phyloP scores from a whole-genome alignment of 495 filamentous ascomycete genomes.

The Thermothielavioides terrestris region DNA sequence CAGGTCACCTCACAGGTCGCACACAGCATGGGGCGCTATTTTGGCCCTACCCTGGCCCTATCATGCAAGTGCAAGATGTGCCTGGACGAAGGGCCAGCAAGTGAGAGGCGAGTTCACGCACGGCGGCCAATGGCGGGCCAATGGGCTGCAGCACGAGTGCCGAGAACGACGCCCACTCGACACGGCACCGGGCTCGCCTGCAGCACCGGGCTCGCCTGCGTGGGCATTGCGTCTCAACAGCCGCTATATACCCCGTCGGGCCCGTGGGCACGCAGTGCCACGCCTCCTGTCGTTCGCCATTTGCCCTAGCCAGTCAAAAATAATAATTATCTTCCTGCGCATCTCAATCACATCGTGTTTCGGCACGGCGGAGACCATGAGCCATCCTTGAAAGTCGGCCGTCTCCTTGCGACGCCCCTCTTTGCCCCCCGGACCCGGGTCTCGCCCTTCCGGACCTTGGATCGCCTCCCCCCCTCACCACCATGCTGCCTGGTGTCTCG shows the following conservation, averaged over 20 bases:
- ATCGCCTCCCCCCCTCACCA: slow-evolving; percentile 11
- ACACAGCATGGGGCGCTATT: slow-evolving; percentile 24
- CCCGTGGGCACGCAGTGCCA: slow-evolving; percentile 7
- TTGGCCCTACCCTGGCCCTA: slow-evolving; percentile 13
- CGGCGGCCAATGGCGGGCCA: slow-evolving; percentile 10
- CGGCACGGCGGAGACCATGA: slow-evolving; percentile 34
- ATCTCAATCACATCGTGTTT: slow-evolving; percentile 42
- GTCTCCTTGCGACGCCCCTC: slow-evolving; percentile 8
- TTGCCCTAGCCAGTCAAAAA: slow-evolving; percentile 27
- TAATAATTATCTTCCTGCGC: slow-evolving; percentile 24
- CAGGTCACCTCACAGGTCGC: slow-evolving; percentile 8
- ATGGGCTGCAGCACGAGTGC: slow-evolving; percentile 16
- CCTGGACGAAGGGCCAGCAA: slow-evolving; percentile 25
- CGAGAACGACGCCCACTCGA: slow-evolving; percentile 9
- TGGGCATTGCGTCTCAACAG: slow-evolving; percentile 40
- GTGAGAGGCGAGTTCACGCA: slow-evolving; percentile 32
- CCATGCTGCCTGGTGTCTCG: slow-evolving; percentile 23
- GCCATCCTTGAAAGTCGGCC: slow-evolving; percentile 20
- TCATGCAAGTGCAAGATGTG: slow-evolving; percentile 31
- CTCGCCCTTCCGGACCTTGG: not conserved
- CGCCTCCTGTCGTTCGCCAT: slow-evolving; percentile 18
- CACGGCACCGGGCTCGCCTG: slow-evolving; percentile 18
- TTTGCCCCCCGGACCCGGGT: slow-evolving; percentile 7
- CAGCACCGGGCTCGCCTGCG: slow-evolving; percentile 16
- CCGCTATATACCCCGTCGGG: slow-evolving; percentile 44